Percentiles rank a stretch among this genome's conserved stretches.
phyloP scores from a whole-genome alignment of 2,329 filamentous ascomycete genomes.

The Iodosphaeria phyllophila region DNA sequence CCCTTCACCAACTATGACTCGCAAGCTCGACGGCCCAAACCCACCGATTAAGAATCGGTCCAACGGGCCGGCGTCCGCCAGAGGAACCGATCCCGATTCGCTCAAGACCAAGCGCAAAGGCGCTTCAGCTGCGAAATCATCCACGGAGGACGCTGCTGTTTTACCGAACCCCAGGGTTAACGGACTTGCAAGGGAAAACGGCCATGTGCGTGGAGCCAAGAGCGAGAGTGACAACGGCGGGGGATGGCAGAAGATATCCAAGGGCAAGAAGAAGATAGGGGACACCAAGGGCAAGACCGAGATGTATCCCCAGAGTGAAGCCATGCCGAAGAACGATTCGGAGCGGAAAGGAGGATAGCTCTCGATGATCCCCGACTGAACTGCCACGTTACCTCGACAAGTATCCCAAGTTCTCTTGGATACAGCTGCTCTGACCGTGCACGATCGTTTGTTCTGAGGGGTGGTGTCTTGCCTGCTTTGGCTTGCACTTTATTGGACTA shows the following conservation, averaged over 20 bases:
- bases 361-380: no score
- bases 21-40: slow-evolving; percentile 28
- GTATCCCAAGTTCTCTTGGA: no score
- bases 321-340: slow-evolving; percentile 35
- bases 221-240: slow-evolving; percentile 29
- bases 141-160: slow-evolving; percentile 7
- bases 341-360: slow-evolving; percentile 43
- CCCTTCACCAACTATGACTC: slow-evolving; percentile 44
- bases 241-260: slow-evolving; percentile 41
- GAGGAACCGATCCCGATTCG: slow-evolving; percentile 7
- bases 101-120: slow-evolving; percentile 13
- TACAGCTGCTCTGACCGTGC: no score
- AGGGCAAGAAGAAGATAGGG: slow-evolving; percentile 29
- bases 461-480: no score
- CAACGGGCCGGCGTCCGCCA: slow-evolving; percentile 5
- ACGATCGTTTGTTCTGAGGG: no score
- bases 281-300: slow-evolving; percentile 27
- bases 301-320: slow-evolving; percentile 26
- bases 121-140: slow-evolving; percentile 6
- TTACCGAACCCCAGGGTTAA: slow-evolving; percentile 17
- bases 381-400: no score
- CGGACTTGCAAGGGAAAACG: slow-evolving; percentile 24
- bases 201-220: slow-evolving; percentile 32
- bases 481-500: no score
- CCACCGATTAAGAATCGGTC: slow-evolving; percentile 7